Evolutionary conservation across 345 rosid species (phyloP).

Genomic region (Eucalyptus shirleyi): DNA sequence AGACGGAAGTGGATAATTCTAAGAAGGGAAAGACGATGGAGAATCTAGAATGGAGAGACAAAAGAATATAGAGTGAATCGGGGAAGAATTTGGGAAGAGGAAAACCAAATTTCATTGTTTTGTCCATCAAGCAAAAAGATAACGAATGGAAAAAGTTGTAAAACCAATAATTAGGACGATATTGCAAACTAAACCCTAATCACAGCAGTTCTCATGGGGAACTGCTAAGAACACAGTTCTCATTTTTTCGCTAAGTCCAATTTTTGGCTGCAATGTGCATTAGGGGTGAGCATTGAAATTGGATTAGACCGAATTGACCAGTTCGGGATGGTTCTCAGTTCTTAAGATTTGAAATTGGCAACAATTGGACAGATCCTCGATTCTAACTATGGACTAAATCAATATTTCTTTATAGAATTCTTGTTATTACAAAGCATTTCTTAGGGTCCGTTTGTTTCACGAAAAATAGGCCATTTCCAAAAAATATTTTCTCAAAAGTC

Average conservation of each 20-base stretch:
- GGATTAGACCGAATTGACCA: rapidly evolving
- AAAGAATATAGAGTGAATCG: not conserved
- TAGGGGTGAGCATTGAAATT: too few species aligned
- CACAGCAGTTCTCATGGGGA: not conserved
- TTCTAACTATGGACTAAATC: rapidly evolving
- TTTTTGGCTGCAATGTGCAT: rapidly evolving
- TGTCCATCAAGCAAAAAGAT: not conserved
- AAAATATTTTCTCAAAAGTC: too few species aligned
- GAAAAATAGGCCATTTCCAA: too few species aligned
- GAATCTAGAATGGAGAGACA: not conserved
- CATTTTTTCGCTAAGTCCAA: not conserved
- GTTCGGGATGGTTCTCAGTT: rapidly evolving
- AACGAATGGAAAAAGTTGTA: not conserved
- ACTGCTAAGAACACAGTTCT: not conserved
- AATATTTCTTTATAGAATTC: too few species aligned
- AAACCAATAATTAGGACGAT: not conserved
- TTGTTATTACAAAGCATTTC: too few species aligned
- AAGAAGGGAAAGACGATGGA: not conserved
- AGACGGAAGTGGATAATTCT: not conserved
- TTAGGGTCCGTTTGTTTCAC: too few species aligned
- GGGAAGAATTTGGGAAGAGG: not conserved
- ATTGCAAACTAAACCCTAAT: not conserved
- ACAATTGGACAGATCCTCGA: rapidly evolving
- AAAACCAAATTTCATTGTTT: not conserved
- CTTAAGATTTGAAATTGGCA: not conserved